Evolutionary conservation across 306 rosid genomes (phyloP).

Genomic region (Castanea sativa): DNA sequence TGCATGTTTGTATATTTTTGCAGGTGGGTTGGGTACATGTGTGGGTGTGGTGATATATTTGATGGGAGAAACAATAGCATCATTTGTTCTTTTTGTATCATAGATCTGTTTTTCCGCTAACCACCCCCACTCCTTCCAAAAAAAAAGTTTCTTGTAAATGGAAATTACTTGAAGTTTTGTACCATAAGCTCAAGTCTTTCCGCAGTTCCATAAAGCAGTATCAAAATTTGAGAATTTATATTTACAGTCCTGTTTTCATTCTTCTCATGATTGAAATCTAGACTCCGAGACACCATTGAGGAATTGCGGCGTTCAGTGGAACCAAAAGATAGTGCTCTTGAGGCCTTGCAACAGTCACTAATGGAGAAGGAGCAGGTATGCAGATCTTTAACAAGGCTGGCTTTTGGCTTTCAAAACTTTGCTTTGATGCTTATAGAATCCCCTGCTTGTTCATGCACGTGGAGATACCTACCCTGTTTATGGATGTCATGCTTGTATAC

Average conservation of each 20-base stretch:
- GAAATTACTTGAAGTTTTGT: no score
- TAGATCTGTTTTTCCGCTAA: neutral
- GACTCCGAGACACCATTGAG: slow-evolving; percentile 93
- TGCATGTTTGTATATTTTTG: slow-evolving; percentile 8
- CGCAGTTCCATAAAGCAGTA: no score
- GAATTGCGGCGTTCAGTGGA: slow-evolving; percentile 74
- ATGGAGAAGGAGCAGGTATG: slow-evolving; percentile 91
- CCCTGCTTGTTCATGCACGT: slow-evolving; percentile 3
- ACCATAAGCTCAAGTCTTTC: no score
- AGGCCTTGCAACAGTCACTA: slow-evolving; percentile 73
- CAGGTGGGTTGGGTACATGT: slow-evolving; percentile 11
- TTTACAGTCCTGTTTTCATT: slow-evolving; percentile 19
- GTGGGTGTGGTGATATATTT: neutral
- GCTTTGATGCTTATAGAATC: neutral
- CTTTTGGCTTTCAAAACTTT: slow-evolving; percentile 6
- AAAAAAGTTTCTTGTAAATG: no score
- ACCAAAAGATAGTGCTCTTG: slow-evolving; percentile 88
- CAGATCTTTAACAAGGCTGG: slow-evolving; percentile 1
- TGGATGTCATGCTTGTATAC: slow-evolving; percentile 20
- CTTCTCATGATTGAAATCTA: slow-evolving; percentile 29
- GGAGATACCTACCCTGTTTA: slow-evolving; percentile 9
- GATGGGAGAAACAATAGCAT: slow-evolving; percentile 26
- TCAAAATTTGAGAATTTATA: neutral
- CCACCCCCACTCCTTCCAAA: no score
- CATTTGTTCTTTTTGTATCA: neutral